A percentile compares a stretch with the other conserved stretches of the same genome.
phyloP scores from a whole-genome alignment of 2,329 filamentous ascomycete species.

The Myotisia sp. region DNA sequence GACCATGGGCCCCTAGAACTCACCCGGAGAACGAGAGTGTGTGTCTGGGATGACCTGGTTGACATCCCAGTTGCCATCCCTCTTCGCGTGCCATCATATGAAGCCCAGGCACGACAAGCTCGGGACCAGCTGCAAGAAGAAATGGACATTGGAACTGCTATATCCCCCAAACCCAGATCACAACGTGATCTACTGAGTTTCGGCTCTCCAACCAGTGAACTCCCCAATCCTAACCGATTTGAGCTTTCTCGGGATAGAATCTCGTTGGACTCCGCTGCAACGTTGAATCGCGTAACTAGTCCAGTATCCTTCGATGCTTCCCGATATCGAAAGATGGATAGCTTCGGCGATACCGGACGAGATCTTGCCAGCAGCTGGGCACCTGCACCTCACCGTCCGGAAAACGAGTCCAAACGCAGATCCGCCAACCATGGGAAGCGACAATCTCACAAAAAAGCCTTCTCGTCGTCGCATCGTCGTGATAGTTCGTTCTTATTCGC shows the following conservation, averaged over 20 bases:
- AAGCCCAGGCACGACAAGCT: conserved; percentile 56
- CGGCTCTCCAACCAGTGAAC: conserved; percentile 40
- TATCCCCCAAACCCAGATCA: conserved; percentile 38
- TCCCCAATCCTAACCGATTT: conserved; percentile 64
- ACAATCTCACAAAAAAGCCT: conserved; percentile 17
- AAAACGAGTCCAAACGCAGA: conserved; percentile 16
- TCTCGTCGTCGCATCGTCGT: conserved; percentile 29
- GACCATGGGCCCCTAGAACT: conserved; percentile 91
- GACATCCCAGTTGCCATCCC: conserved; percentile 91
- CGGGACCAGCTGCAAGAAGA: conserved; percentile 50
- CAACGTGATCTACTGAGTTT: conserved; percentile 57
- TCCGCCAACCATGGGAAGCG: conserved; percentile 10
- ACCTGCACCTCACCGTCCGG: conserved; percentile 21
- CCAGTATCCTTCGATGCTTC: conserved; percentile 23
- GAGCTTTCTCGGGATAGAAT: conserved; percentile 42
- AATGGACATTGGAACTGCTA: conserved; percentile 73
- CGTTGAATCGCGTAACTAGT: conserved; percentile 19
- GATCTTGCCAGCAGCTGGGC: conserved; percentile 27
- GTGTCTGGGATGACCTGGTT: conserved; percentile 95
- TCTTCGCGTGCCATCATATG: conserved; percentile 69
- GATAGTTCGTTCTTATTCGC: conserved; percentile 38
- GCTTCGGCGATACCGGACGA: conserved; percentile 18
- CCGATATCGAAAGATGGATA: conserved; percentile 20
- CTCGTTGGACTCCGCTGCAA: conserved; percentile 23
- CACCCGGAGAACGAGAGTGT: conserved; percentile 77